phyloP scores from a whole-genome alignment of 345 rosid genomes.

The Eutrema yunnanense region DNA sequence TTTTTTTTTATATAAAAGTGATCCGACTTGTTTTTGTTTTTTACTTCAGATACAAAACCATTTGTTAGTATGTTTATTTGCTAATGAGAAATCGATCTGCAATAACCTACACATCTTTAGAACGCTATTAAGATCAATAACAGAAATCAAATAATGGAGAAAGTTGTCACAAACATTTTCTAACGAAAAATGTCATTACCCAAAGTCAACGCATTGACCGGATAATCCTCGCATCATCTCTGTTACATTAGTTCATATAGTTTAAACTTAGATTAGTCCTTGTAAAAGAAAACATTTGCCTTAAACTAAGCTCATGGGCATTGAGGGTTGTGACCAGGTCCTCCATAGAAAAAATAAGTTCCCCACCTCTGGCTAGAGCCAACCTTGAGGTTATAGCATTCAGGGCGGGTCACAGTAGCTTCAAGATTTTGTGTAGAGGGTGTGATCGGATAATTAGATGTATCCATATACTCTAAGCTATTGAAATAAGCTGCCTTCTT shows the following conservation, averaged over 20 bases:
- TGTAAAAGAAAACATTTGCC: neutral
- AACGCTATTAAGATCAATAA: neutral
- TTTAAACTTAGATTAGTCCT: neutral
- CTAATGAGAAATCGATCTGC: neutral
- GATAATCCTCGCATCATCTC: neutral
- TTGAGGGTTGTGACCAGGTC: slow-evolving; percentile 45
- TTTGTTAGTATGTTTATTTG: neutral
- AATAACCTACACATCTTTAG: neutral
- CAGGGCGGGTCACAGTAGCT: slow-evolving; percentile 3
- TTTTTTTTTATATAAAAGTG: neutral
- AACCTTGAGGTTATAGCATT: slow-evolving; percentile 9
- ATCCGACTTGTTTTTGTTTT: neutral
- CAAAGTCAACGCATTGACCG: neutral
- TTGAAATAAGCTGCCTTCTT: slow-evolving; percentile 48
- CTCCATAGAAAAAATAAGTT: slow-evolving; percentile 53
- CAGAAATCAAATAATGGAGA: neutral
- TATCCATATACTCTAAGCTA: slow-evolving; percentile 28
- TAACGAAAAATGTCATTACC: too few species aligned
- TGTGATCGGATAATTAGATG: neutral
- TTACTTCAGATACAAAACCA: neutral
- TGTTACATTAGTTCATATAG: neutral
- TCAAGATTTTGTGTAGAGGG: slow-evolving; percentile 32
- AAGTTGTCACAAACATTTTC: neutral
- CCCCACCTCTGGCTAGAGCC: slow-evolving; percentile 38
- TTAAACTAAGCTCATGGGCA: neutral